A percentile compares a stretch with the other conserved stretches of the same genome.
These are phyloP conservation scores for Zopfia rhizophila DNA, from an alignment of 2,329 filamentous ascomycete species.

Conservation along the genomic window DNA sequence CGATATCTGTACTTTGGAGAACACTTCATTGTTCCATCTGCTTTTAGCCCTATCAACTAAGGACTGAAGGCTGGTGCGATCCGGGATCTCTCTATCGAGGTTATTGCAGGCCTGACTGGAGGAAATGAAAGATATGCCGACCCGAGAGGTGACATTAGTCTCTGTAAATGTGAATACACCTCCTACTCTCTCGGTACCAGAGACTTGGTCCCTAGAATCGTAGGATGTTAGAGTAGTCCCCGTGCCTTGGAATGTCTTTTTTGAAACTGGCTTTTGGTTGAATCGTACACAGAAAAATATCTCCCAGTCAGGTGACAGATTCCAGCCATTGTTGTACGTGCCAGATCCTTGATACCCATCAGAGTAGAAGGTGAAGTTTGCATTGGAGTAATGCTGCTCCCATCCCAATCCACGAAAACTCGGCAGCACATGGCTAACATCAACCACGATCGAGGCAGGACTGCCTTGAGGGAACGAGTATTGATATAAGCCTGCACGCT, in stretches of 20 bases:
- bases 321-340: conserved; percentile 75
- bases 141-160: conserved; percentile 63
- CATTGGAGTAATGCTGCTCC: conserved; percentile 71
- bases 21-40: conserved; percentile 70
- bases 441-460: conserved; percentile 64
- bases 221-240: conserved; percentile 28
- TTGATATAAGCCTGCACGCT: conserved; percentile 67
- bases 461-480: conserved; percentile 65
- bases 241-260: conserved; percentile 44
- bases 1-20: conserved; percentile 71
- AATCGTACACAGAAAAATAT: conserved; percentile 73
- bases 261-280: conserved; percentile 48
- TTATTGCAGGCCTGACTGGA: conserved; percentile 68
- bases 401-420: conserved; percentile 70
- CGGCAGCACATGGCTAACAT: conserved; percentile 71
- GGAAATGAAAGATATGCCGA: conserved; percentile 77
- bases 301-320: conserved; percentile 69
- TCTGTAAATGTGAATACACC: conserved; percentile 66
- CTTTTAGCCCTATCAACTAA: conserved; percentile 61
- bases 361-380: conserved; percentile 63
- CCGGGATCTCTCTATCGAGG: conserved; percentile 66
- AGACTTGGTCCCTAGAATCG: conserved; percentile 34
- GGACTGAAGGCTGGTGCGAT: conserved; percentile 53
- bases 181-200: conserved; percentile 45
- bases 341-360: conserved; percentile 70